Percentiles rank a stretch among this genome's conserved stretches.
Evolutionary conservation across 2,329 filamentous ascomycete species (phyloP).

Genomic region (Xylaria multiplex): DNA sequence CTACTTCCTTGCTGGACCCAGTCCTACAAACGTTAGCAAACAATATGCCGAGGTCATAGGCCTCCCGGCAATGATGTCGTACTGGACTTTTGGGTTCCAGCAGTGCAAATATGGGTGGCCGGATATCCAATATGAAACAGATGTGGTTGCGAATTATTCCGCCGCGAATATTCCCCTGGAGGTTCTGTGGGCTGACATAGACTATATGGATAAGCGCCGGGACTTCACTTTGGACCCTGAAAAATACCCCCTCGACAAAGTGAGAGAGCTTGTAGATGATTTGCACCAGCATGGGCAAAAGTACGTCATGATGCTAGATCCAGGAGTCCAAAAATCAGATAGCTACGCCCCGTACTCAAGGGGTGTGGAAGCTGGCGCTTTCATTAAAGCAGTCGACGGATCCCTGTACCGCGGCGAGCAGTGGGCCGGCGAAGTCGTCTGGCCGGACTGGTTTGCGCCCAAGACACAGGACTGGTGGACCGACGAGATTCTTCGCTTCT

Average conservation of each 20-base stretch:
- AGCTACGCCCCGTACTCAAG: constrained; percentile 45
- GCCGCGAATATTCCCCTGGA: constrained; percentile 66
- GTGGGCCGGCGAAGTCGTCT: constrained; percentile 72
- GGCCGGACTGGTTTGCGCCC: constrained; percentile 72
- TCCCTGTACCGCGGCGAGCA: constrained; percentile 63
- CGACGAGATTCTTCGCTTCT: constrained; percentile 65
- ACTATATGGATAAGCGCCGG: constrained; percentile 62
- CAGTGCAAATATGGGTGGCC: constrained; percentile 63
- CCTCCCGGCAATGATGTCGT: constrained; percentile 62
- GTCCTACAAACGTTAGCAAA: constrained; percentile 58
- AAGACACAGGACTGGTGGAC: constrained; percentile 70
- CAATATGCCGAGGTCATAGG: constrained; percentile 62
- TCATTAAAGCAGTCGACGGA: constrained; percentile 56
- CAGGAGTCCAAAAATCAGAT: constrained; percentile 53
- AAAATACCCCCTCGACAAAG: constrained; percentile 62
- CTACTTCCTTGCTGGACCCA: constrained; percentile 62
- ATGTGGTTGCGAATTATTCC: constrained; percentile 67
- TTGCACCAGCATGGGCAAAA: constrained; percentile 68
- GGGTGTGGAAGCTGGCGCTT: constrained; percentile 54
- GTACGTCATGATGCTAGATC: constrained; percentile 75
- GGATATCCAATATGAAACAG: constrained; percentile 65
- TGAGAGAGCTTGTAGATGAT: constrained; percentile 67
- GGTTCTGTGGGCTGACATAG: constrained; percentile 68
- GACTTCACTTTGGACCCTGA: constrained; percentile 65
- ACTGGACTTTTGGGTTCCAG: constrained; percentile 64